Evolutionary conservation across 176 grass and related monocot genomes (phyloP), one percentile per base, ranked within the genome.

Genomic region (Lolium perenne): DNA sequence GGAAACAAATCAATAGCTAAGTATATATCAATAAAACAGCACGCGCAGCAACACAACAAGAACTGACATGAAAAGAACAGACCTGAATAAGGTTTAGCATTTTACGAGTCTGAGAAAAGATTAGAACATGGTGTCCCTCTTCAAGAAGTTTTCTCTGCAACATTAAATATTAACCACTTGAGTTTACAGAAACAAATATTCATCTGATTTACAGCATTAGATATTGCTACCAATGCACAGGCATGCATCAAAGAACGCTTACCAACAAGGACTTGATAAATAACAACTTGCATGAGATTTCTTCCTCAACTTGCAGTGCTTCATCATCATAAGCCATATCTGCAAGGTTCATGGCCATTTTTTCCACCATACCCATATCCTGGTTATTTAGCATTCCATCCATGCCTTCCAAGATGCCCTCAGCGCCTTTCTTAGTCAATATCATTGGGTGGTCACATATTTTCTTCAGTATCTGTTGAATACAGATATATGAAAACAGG

Each of bases 71-170:
- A 73, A 8, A 76, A 62, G 29, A 89, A 87, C 60, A 20, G 49
- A 92, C 96, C 91, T 98, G 96, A 87, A 98, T 92, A 86, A 95
- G 82, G 68, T 98, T 92, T 55, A 98, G 81, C 96, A 98, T 98
- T 94, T 98, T 98, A 38, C 93, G 87, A 46, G 96, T 94, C 58
- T 98, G 96, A 0, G 96, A 95, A 87, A 98, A 98, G 74, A 98
- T 88, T 69, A 98, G 82, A 17, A 95, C 88, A 71, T 88, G 48
- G 74, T 98, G 93, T 21, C 93, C 96, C 80, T 95, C 93, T 84
- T 86, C 71, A 85, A 98, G 53, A 74, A 98, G 90, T 81, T 95
- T 91, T 61, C 85, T 66, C 96, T 95, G 91, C 78, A 86, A 79
- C 81, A 83, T 62, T 69, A 89, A 11, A 84, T 47, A 13, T 49